Percentiles rank a stretch among this genome's conserved stretches.
These are phyloP conservation scores for Aureobasidium vineae DNA, from an alignment of 2,329 filamentous ascomycete genomes.

Conservation along the genomic window DNA sequence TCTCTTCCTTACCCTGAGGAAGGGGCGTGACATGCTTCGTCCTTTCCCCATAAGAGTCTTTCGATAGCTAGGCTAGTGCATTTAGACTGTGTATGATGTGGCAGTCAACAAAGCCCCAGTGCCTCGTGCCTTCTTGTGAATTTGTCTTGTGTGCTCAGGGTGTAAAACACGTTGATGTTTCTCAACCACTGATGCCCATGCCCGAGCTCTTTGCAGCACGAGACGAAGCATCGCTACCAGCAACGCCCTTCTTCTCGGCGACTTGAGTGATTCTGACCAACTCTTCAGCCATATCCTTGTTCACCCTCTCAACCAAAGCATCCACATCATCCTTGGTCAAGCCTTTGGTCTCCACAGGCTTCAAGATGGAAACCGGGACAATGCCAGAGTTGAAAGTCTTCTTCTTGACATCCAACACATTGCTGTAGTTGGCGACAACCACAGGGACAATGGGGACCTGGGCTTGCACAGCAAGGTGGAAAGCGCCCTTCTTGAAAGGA, in stretches of 20 bases:
- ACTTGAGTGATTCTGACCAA: conserved; percentile 44
- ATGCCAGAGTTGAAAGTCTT: conserved; percentile 44
- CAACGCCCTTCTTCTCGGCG: conserved; percentile 29
- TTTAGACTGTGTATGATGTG: neutral
- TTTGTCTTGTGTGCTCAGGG: neutral
- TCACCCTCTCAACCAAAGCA: conserved; percentile 63
- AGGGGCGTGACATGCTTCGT: neutral
- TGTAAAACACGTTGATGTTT: neutral
- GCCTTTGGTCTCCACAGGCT: conserved; percentile 73
- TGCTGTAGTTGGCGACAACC: conserved; percentile 52
- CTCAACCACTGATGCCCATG: neutral
- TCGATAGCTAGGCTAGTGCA: neutral
- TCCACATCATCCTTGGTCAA: conserved; percentile 76
- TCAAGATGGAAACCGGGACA: conserved; percentile 68
- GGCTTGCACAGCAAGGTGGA: conserved; percentile 92
- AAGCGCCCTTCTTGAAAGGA: conserved; percentile 99
- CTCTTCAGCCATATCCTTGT: conserved; percentile 71
- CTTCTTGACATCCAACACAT: conserved; percentile 48
- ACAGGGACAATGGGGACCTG: conserved; percentile 90
- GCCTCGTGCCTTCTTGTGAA: neutral
- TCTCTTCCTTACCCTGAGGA: neutral
- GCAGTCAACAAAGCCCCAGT: neutral
- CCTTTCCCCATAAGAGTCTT: neutral
- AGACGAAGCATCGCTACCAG: neutral
- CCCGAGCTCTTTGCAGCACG: conserved; percentile 5